Base-by-base conservation (phyloP, 352 stramenopile genomes). In the Lagenidium giganteum region DNA sequence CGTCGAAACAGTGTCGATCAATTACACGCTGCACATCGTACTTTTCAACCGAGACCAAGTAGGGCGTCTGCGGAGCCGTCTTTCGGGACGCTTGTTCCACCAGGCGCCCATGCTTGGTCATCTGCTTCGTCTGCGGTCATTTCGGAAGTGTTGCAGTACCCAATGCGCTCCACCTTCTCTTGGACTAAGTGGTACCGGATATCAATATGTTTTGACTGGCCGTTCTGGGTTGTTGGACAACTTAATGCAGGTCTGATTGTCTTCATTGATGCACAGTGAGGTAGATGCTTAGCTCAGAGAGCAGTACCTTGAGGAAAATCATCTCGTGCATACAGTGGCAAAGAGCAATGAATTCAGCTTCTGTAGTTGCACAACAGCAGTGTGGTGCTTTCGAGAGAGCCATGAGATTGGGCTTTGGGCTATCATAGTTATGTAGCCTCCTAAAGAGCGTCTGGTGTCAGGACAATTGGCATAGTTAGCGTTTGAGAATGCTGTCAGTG, bases 171-270 rank as follows among this genome's bases (percentile, higher is more conserved):
- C 2, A 60, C 40, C 38, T 65, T 62, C 12, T 57, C 35, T 57
- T 61, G 48, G 0, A 67, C 39, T 22, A 70, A 70, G 36, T 67
- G 52, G 28, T 70, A 74, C 25, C 57, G 45, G 17, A 70, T 34
- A 25, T 70, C 51, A 16, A 62, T 70, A 35, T 65, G 59, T 20
- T 70, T 67, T 14, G 44, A 54, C 7, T 33, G 38, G 4, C 33
- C 58, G 30, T 26, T 61, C 50, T 11, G 47, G 48, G 35, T 64
- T 67, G 27, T 61, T 64, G 0, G 45, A 42, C 0, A 67, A 30
- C 35, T 66, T 53, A 25, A 73, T 73, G 26, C 39, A 60, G 23
- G 54, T 64, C 29, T 73, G 50, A 22, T 73, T 69, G 35, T 72
- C 57, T 31, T 73, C 54, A n/a, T n/a, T n/a, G n/a, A 66, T 42